Percentiles rank a stretch among this genome's conserved stretches.
Conservation (phyloP, 768 basidiomycete species). For the Russula olivacea region DNA sequence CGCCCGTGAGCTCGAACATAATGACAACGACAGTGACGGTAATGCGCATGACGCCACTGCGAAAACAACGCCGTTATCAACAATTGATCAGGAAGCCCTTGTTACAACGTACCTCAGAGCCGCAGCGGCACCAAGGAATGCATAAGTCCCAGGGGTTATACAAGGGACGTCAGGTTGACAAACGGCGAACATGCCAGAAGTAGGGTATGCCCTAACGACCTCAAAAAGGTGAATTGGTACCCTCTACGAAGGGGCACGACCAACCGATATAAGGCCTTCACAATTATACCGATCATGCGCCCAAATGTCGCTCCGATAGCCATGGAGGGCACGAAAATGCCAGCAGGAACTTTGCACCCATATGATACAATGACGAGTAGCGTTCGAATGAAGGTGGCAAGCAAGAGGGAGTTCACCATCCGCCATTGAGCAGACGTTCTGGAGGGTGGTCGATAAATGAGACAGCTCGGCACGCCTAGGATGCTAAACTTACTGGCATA, state of each 20-base stretch:
- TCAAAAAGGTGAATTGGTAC: slow-evolving; percentile 4
- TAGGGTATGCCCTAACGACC: slow-evolving; percentile 62
- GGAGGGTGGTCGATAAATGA: slow-evolving; percentile 5
- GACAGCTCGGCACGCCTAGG: slow-evolving; percentile 2
- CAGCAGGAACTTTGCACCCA: slow-evolving; percentile 93
- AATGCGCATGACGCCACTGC: slow-evolving; percentile 91
- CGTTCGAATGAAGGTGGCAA: slow-evolving; percentile 86
- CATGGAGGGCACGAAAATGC: slow-evolving; percentile 99
- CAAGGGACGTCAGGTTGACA: slow-evolving; percentile 92
- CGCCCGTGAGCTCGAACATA: slow-evolving; percentile 98
- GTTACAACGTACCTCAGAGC: slow-evolving; percentile 64
- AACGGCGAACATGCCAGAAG: slow-evolving; percentile 81
- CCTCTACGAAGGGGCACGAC: slow-evolving; percentile 22
- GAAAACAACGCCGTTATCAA: neutral
- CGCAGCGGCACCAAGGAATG: slow-evolving; percentile 94
- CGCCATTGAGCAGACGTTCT: slow-evolving; percentile 91
- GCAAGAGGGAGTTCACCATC: slow-evolving; percentile 85
- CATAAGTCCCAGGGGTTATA: slow-evolving; percentile 98
- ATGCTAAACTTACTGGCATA: slow-evolving; percentile 79
- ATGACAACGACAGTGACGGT: slow-evolving; percentile 98
- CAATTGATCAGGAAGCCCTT: neutral
- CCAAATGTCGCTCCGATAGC: slow-evolving; percentile 97
- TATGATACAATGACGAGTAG: slow-evolving; percentile 88
- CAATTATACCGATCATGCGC: slow-evolving; percentile 93
- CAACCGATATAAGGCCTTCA: slow-evolving; percentile 86